Percentiles rank a stretch among this genome's conserved stretches.
Conservation (phyloP, 495 filamentous ascomycete genomes). For the Penicillium odoratum region DNA sequence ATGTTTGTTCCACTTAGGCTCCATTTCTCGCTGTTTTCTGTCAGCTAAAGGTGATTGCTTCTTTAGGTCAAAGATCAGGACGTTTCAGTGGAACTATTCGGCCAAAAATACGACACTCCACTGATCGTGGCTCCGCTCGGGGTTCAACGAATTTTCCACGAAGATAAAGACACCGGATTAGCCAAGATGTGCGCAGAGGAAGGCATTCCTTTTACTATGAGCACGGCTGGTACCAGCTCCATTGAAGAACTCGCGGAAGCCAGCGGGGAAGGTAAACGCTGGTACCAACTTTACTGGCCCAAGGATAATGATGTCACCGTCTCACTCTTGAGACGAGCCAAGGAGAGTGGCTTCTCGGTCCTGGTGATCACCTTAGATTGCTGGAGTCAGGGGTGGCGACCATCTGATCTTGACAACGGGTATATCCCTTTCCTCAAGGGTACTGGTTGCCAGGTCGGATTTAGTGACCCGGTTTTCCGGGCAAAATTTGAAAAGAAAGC, state of each 20-base stretch:
- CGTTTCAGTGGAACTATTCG: conserved; percentile 57
- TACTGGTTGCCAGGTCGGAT: conserved; percentile 44
- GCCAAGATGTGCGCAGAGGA: conserved; percentile 54
- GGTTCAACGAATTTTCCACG: conserved; percentile 58
- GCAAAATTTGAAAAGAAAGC: conserved; percentile 50
- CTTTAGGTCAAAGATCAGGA: conserved; percentile 46
- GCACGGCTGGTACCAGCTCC: conserved; percentile 53
- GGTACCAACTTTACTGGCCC: conserved; percentile 75
- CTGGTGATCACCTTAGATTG: conserved; percentile 48
- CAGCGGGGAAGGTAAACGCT: conserved; percentile 43
- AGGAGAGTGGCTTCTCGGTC: conserved; percentile 47
- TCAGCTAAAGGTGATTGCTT: neutral
- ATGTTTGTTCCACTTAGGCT: conserved; percentile 20
- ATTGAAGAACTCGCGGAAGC: conserved; percentile 56
- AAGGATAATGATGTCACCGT: conserved; percentile 57
- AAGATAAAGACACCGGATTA: conserved; percentile 53
- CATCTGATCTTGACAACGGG: conserved; percentile 62
- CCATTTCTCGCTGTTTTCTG: neutral
- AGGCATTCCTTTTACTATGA: conserved; percentile 57
- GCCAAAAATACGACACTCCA: conserved; percentile 50
- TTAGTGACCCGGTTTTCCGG: conserved; percentile 64
- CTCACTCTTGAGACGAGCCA: conserved; percentile 62
- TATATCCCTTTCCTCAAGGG: conserved; percentile 53
- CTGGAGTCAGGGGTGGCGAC: conserved; percentile 54
- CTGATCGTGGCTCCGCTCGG: conserved; percentile 61